A percentile compares a stretch with the other conserved stretches of the same genome.
Evolutionary conservation across 495 filamentous ascomycete genomes (phyloP).

Genomic region (Penicillium mononematosum): DNA sequence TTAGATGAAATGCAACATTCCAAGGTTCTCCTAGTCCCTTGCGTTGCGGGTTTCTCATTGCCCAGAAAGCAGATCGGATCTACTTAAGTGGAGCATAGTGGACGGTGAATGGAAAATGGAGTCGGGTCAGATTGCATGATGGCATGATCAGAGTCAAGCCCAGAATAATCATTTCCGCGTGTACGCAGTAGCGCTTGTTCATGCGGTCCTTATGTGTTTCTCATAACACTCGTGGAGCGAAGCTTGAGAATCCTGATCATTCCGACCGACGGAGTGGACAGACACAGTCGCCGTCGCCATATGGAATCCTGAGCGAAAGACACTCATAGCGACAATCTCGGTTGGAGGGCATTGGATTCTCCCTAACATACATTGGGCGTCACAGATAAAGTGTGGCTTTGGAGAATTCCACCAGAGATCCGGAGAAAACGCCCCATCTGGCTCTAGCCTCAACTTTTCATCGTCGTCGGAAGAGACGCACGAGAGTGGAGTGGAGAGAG

Average conservation of each 20-base stretch:
- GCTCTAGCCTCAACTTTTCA: neutral
- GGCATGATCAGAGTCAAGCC: neutral
- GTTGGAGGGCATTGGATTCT: too few relatives aligned
- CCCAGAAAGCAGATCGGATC: slow-evolving; percentile 2
- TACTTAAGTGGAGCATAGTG: slow-evolving; percentile 3
- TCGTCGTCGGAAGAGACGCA: neutral
- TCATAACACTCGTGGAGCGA: too few relatives aligned
- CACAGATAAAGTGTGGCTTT: neutral
- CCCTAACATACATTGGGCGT: neutral
- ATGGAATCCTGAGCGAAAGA: too few relatives aligned
- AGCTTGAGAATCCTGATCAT: too few relatives aligned
- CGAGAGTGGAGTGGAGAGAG: neutral
- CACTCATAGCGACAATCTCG: too few relatives aligned
- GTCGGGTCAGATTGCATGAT: neutral
- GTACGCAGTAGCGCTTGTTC: neutral
- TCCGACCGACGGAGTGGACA: neutral
- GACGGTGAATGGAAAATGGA: neutral
- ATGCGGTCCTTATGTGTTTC: too few relatives aligned
- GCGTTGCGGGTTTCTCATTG: neutral
- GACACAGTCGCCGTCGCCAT: too few relatives aligned
- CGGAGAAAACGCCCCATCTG: neutral
- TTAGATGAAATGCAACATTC: neutral
- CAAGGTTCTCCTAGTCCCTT: neutral
- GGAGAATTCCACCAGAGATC: neutral
- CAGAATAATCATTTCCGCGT: neutral